Evolutionary conservation across 1,139 yeast species (phyloP).

Genomic region (Yamadazyma diddensiae): DNA sequence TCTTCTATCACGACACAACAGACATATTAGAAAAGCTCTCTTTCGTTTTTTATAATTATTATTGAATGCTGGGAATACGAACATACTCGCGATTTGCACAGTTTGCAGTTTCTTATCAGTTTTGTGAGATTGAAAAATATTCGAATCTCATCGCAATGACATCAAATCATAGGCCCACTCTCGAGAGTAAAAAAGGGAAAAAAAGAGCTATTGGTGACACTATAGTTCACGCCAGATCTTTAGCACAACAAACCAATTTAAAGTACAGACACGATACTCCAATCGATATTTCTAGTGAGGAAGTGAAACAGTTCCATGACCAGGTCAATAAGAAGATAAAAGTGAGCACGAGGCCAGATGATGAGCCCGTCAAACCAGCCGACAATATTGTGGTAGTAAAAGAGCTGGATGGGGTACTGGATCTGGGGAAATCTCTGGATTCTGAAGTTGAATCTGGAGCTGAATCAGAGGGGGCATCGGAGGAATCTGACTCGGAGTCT

Average conservation of each 20-base stretch:
- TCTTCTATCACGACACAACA: constrained; percentile 43
- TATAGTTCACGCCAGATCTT: constrained; percentile 63
- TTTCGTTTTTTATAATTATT: constrained; percentile 49
- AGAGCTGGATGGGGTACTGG: background rate
- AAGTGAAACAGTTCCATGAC: constrained; percentile 22
- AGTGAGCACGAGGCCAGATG: constrained; percentile 1
- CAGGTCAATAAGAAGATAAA: constrained; percentile 9
- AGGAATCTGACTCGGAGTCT: constrained; percentile 8
- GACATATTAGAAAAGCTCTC: constrained; percentile 50
- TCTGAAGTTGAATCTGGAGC: constrained; percentile 11
- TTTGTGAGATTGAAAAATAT: too few species aligned
- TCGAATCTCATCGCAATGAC: too few species aligned
- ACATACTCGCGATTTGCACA: constrained; percentile 26
- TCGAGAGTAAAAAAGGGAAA: constrained; percentile 82
- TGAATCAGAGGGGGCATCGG: constrained; percentile 8
- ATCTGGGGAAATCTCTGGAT: constrained; percentile 3
- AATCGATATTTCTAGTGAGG: constrained; percentile 17
- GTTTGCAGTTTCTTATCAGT: background rate
- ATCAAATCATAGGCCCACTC: constrained; percentile 86
- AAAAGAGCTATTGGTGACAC: constrained; percentile 36
- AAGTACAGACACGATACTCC: constrained; percentile 49
- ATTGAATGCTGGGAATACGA: constrained; percentile 56
- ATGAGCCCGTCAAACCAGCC: background rate
- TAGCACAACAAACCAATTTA: constrained; percentile 68
- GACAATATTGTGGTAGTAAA: too few species aligned